Evolutionary conservation across 768 basidiomycete species (phyloP).

Genomic region (Russula abietina): DNA sequence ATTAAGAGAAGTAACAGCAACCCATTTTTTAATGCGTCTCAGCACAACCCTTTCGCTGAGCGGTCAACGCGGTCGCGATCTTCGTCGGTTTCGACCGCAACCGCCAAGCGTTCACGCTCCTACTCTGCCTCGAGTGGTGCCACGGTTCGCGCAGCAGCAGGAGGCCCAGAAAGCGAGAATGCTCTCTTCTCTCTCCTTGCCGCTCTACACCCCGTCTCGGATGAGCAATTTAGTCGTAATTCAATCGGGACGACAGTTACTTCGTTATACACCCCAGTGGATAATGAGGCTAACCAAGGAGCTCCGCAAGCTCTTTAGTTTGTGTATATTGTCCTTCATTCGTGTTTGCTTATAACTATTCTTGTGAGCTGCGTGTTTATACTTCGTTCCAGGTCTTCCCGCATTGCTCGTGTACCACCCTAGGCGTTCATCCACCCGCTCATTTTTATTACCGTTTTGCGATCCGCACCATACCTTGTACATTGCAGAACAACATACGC

Average conservation of each 20-base stretch:
- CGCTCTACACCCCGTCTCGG: constrained; percentile 8
- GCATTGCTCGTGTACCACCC: constrained; percentile 7
- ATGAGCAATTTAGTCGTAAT: not conserved
- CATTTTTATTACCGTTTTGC: constrained; percentile 2
- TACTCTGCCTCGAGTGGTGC: constrained; percentile 11
- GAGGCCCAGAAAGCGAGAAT: not conserved
- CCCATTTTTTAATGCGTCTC: constrained; percentile 23
- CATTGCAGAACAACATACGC: not conserved
- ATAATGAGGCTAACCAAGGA: not conserved
- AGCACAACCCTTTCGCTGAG: constrained; percentile 23
- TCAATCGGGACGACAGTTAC: constrained; percentile 9
- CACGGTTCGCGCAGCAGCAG: not conserved
- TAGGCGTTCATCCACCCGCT: not conserved
- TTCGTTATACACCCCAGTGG: constrained; percentile 9
- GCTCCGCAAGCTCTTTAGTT: constrained; percentile 22
- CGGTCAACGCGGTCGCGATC: constrained; percentile 14
- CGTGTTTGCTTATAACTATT: not conserved
- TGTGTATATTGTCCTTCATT: not conserved
- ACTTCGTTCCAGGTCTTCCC: not conserved
- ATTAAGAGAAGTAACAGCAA: constrained; percentile 9
- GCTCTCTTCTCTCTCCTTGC: constrained; percentile 24
- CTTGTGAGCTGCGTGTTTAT: constrained; percentile 2
- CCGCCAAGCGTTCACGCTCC: constrained; percentile 11
- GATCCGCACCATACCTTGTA: constrained; percentile 18
- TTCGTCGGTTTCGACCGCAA: constrained; percentile 20